Percentiles rank a stretch among this genome's conserved stretches.
phyloP scores from a whole-genome alignment of 164 flowering plant genomes.

The Vitis rupestris region DNA sequence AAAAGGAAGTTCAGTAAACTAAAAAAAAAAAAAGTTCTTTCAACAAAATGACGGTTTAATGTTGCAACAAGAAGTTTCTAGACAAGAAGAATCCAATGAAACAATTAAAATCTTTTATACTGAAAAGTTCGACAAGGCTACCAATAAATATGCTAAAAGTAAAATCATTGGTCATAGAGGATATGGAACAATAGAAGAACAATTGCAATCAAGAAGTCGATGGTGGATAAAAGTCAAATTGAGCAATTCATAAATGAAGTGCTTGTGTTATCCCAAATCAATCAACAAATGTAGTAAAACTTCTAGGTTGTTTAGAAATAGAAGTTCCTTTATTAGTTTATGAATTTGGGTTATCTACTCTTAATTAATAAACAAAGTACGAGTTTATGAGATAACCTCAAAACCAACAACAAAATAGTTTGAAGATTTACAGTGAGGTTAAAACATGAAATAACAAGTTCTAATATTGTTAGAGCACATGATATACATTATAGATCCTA shows the following conservation, averaged over 20 bases:
- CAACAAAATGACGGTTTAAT: conserved; percentile 45
- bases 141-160: conserved; percentile 30
- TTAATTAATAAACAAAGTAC: too few species aligned
- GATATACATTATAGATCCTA: too few species aligned
- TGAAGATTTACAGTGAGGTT: too few species aligned
- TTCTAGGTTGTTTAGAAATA: conserved; percentile 45
- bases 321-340: conserved; percentile 47
- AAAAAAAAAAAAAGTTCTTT: conserved; percentile 30
- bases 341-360: conserved; percentile 18
- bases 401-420: too few species aligned
- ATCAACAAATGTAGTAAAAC: conserved; percentile 48
- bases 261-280: conserved; percentile 42
- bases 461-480: too few species aligned
- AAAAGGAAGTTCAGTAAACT: conserved; percentile 31
- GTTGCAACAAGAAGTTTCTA: conserved; percentile 30
- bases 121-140: conserved; percentile 42
- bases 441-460: too few species aligned
- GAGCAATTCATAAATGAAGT: conserved; percentile 53
- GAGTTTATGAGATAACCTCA: too few species aligned
- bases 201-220: conserved; percentile 51
- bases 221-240: conserved; percentile 32
- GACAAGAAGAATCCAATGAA: conserved; percentile 14
- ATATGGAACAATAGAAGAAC: conserved; percentile 33
- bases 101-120: conserved; percentile 34
- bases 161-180: conserved; percentile 46